Conservation (phyloP, 148 eudicot species). For the Rhododendron kiyosumense region DNA sequence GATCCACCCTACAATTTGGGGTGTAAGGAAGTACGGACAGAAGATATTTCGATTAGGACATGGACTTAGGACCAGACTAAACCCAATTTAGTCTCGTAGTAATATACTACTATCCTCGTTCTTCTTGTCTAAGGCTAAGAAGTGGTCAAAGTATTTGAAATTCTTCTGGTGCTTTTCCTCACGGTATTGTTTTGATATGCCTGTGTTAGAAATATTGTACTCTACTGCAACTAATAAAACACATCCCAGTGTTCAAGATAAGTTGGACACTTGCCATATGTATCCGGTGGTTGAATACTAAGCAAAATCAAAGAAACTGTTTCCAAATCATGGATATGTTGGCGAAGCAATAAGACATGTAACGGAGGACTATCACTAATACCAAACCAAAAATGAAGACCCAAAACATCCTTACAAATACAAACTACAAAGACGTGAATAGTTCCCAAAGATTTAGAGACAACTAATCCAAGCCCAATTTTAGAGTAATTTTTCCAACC, state of each 20-base stretch:
- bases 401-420: background rate
- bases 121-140: background rate
- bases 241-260: background rate
- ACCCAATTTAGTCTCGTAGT: background rate
- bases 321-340: background rate
- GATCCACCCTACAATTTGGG: no score
- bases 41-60: background rate
- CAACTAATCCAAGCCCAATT: background rate
- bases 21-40: no score
- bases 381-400: background rate
- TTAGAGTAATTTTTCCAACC: background rate
- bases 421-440: background rate
- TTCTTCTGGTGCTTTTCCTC: background rate
- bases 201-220: background rate
- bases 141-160: background rate
- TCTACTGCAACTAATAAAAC: background rate
- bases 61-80: background rate
- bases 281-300: background rate
- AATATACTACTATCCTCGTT: background rate
- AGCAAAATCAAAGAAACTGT: background rate
- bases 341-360: background rate
- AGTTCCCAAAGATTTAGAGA: background rate
- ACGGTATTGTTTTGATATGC: background rate
- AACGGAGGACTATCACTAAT: background rate
- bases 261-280: background rate